Conservation (phyloP, 2,329 filamentous ascomycete genomes). For the Xylariaceae sp. region DNA sequence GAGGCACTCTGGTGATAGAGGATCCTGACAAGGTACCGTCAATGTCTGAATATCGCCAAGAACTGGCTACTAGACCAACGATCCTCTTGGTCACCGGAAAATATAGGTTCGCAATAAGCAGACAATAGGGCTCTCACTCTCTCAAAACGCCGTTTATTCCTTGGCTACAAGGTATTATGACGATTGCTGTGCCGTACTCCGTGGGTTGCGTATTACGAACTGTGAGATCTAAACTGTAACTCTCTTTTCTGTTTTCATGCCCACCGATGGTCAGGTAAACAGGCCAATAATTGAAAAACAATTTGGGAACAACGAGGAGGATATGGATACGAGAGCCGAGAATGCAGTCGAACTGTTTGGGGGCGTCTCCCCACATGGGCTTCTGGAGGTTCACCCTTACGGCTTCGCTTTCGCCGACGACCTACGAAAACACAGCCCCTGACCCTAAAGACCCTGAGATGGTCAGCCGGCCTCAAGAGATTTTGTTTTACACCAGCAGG, state of each 20-base stretch:
- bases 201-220: too few relatives aligned
- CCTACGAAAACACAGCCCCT: slow-evolving; percentile 16
- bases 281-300: neutral
- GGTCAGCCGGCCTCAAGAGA: slow-evolving; percentile 18
- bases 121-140: slow-evolving; percentile 6
- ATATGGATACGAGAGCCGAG: neutral
- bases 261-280: neutral
- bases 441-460: slow-evolving; percentile 3
- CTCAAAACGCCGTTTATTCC: neutral
- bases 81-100: too few relatives aligned
- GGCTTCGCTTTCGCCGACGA: slow-evolving; percentile 17
- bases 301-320: too few relatives aligned
- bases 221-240: too few relatives aligned
- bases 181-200: neutral
- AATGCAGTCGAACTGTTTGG: neutral
- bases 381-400: neutral
- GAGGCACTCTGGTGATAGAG: too few relatives aligned
- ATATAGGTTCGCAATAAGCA: slow-evolving; percentile 6
- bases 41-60: too few relatives aligned
- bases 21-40: too few relatives aligned
- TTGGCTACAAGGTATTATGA: neutral
- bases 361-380: neutral
- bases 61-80: too few relatives aligned
- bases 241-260: too few relatives aligned
- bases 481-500: slow-evolving; percentile 12